Base-by-base conservation (phyloP, 2,329 filamentous ascomycete genomes). In the Macrophomina phaseolina region DNA sequence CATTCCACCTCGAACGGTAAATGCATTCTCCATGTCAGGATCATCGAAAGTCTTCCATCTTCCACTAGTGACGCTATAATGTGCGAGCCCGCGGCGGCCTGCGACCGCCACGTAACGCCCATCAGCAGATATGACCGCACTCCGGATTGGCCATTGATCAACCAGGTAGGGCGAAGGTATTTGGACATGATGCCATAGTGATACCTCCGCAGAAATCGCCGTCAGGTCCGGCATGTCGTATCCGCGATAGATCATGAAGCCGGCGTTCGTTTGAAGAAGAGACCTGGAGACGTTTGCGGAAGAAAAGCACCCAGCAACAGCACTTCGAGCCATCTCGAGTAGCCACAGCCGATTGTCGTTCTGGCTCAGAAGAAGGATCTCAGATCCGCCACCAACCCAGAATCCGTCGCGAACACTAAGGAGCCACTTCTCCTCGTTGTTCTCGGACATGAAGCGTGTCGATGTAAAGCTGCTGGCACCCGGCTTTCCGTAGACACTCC, bases 401-500 rank as follows among this genome's bases (percentile, higher is more conserved):
- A 89, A 89, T 3, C 91, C 93, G 71, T 91, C 88, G 23, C 83
- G 85, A 30, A 97, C 84, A 3, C 94, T 92, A 5, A 86, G 84
- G n/a, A 98, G 83, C 93, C 94, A 98, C 52, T 87, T 85, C 75
- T 99, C 94, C 34, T 85, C 86, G 73, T 95, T 94, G 6, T 81
- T 80, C 58, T 85, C 81, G 2, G 89, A 88, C 45, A 93, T 82
- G 2, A 81, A 79, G 32, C 83, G 82, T 72, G 97, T 91, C 12
- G 87, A 84, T 6, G 86, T 84, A 76, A 98, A 98, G 75, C 92
- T 97, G 71, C 89, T 92, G 65, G 91, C 93, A 14, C 93, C 90
- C 2, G 90, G 86, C 78, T 97, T 97, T 40, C 95, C 95, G 78
- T 97, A 99, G 45, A 98, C 95, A 76, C 94, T 98, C 94, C 94